Conservation (phyloP, 371 early-diverging fungal species). For the Mucor racemosus region DNA sequence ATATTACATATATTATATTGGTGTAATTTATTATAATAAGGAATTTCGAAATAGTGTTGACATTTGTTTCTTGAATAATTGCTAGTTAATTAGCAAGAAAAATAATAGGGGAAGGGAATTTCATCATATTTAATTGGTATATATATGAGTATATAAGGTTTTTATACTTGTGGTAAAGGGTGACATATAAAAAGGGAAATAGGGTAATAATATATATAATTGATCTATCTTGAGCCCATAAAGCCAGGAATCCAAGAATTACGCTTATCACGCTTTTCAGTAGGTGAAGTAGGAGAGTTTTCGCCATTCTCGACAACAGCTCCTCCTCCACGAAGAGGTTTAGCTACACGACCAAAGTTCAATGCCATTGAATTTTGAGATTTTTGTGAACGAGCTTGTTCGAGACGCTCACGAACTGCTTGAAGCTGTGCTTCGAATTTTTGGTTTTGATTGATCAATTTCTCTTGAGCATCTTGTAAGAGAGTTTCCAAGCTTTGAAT, state of each 20-base stretch:
- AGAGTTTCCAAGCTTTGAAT: constrained; percentile 88
- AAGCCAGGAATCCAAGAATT: constrained; percentile 49
- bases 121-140: constrained; percentile 1
- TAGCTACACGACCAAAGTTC: constrained; percentile 85
- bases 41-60: not conserved
- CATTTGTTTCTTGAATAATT: not conserved
- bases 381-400: constrained; percentile 68
- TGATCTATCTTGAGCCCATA: constrained; percentile 41
- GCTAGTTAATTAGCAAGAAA: not conserved
- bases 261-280: constrained; percentile 33
- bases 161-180: constrained; percentile 11
- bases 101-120: not conserved
- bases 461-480: constrained; percentile 79
- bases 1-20: not conserved
- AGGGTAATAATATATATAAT: not conserved
- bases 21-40: not conserved
- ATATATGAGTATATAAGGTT: not conserved
- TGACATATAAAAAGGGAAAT: constrained; percentile 10
- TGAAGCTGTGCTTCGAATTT: constrained; percentile 83
- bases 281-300: constrained; percentile 25
- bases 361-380: constrained; percentile 58
- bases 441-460: constrained; percentile 79
- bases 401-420: constrained; percentile 75
- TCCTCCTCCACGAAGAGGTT: constrained; percentile 92
- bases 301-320: constrained; percentile 22